Percentiles rank a stretch among this genome's conserved stretches.
phyloP scores from a whole-genome alignment of 2,329 filamentous ascomycete species.

The Fusarium sp. region DNA sequence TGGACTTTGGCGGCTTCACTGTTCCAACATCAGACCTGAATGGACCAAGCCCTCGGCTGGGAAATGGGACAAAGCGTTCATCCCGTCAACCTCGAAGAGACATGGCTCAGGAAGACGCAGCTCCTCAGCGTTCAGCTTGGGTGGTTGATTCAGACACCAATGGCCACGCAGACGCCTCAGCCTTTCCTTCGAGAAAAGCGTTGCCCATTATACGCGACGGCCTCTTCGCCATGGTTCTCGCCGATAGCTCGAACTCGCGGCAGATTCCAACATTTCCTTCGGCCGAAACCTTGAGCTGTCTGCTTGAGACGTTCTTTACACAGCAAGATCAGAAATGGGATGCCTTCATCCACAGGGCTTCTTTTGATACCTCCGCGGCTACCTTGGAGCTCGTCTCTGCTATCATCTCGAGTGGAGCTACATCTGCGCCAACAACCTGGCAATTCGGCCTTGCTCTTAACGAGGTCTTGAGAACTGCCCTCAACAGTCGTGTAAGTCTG shows the following conservation, averaged over 20 bases:
- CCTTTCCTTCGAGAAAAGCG: conserved; percentile 8
- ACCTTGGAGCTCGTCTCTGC: conserved; percentile 36
- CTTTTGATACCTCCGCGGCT: conserved; percentile 29
- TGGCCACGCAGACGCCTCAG: conserved; percentile 9
- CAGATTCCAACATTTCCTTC: conserved; percentile 42
- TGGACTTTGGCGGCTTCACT: conserved; percentile 29
- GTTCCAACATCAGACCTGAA: conserved; percentile 23
- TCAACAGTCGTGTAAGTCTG: conserved; percentile 32
- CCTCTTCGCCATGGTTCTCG: conserved; percentile 41
- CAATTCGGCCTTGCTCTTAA: conserved; percentile 41
- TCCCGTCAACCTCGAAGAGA: conserved; percentile 29
- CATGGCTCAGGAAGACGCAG: conserved; percentile 11
- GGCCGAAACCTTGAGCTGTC: conserved; percentile 33
- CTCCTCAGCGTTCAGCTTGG: conserved; percentile 30
- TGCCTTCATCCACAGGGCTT: conserved; percentile 34
- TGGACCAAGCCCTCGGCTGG: conserved; percentile 20
- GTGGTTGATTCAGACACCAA: conserved; percentile 26
- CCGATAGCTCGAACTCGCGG: conserved; percentile 32
- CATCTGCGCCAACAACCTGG: conserved; percentile 37
- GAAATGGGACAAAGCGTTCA: conserved; percentile 29
- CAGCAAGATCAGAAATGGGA: conserved; percentile 34
- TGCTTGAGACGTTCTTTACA: conserved; percentile 35
- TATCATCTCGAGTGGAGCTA: conserved; percentile 38
- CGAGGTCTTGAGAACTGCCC: conserved; percentile 25
- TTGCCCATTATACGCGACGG: conserved; percentile 35